Percentiles rank a stretch among this genome's conserved stretches.
Evolutionary conservation across 2,329 filamentous ascomycete genomes (phyloP).

Genomic region (Huntiella bhutanensis): DNA sequence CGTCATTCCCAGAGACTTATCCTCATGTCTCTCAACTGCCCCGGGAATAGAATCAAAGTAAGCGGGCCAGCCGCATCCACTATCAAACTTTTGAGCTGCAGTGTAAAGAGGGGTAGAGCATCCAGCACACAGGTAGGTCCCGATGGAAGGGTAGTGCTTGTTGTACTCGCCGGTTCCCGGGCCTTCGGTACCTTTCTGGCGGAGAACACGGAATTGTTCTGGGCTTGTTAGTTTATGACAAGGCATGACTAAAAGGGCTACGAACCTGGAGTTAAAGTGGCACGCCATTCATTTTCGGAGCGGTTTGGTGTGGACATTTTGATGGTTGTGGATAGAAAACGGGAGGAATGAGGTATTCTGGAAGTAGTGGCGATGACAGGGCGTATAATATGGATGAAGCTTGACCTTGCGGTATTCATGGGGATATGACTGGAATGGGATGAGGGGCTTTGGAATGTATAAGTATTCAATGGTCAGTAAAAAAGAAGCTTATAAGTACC

Average conservation of each 20-base stretch:
- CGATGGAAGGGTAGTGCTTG: slow-evolving; percentile 58
- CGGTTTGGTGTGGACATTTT: slow-evolving; percentile 29
- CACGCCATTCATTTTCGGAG: slow-evolving; percentile 70
- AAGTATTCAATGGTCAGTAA: no score
- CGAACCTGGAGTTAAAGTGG: slow-evolving; percentile 47
- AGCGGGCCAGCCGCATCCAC: slow-evolving; percentile 91
- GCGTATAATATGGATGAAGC: no score
- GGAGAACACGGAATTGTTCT: slow-evolving; percentile 93
- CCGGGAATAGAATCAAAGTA: slow-evolving; percentile 93
- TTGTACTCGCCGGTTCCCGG: slow-evolving; percentile 69
- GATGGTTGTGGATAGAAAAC: background rate
- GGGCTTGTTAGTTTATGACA: background rate
- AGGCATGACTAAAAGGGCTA: background rate
- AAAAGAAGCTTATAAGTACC: no score
- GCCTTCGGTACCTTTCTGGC: slow-evolving; percentile 77
- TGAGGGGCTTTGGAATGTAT: no score
- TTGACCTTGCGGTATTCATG: no score
- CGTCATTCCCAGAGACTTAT: slow-evolving; percentile 60
- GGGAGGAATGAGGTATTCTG: background rate
- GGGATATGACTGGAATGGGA: no score
- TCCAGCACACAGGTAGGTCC: slow-evolving; percentile 73
- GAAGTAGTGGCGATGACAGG: no score
- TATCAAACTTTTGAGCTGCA: slow-evolving; percentile 87
- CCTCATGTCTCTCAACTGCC: slow-evolving; percentile 66
- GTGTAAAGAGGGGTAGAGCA: slow-evolving; percentile 82